Evolutionary conservation across 2,329 filamentous ascomycete genomes (phyloP), one percentile per base, ranked within the genome.

Genomic region (Macrophomina tecta): DNA sequence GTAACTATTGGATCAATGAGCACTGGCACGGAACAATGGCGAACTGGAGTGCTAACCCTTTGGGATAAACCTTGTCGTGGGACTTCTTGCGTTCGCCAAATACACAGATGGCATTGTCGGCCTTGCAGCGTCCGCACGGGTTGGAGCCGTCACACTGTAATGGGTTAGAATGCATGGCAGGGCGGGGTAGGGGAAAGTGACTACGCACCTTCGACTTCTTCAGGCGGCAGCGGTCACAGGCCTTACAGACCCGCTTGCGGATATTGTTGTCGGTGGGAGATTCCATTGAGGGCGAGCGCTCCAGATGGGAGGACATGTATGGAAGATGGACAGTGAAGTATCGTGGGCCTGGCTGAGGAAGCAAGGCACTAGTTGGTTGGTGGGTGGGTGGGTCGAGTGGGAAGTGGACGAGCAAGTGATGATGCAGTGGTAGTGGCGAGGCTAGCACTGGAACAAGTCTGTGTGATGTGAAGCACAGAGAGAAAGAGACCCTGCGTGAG

Each of bases 11-110:
- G 6, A 8, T 1, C 1, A 1, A 36, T 66, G 12, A 65, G 63
- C 42, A 30, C 28, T 36, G 52, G 40, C n/a, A 66, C 52, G 11
- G 49, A 9, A 45, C 12, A 56, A 5, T 52, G 68, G 72, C 53
- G 74, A 71, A n/a, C 28, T 18, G 23, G 32, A 14, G 23, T 48
- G 76, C 83, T 79, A 77, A 89, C 84, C 87, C 87, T 79, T 89
- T 90, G n/a, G 87, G 87, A 75, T 89, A 89, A 55, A 89, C 84
- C 76, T 89, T 89, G 77, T 90, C 87, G 72, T 89, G 86, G 6
- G 85, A 84, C 81, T 89, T 89, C 76, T 89, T 90, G 65, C 87
- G 81, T 73, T 89, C 87, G 38, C 87, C 87, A 76, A 89, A 90
- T 4, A 88, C 84, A 71, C 87, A 90, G 68, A 89, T 87, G 48